Conservation (phyloP, 257 asterid species). For the Knoxia roxburghii region DNA sequence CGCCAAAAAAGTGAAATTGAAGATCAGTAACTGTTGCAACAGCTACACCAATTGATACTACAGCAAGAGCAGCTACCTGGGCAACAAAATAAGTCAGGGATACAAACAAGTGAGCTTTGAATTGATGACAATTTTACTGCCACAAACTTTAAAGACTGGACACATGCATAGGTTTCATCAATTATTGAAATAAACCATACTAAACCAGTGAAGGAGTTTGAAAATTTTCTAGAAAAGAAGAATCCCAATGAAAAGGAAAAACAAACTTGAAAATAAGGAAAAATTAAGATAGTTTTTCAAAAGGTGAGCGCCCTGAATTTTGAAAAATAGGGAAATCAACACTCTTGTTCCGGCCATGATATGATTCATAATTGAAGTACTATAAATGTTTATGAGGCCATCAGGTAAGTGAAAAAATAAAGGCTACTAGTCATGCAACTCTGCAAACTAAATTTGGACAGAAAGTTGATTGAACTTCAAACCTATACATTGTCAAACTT, state of each 20-base stretch:
- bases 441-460: not conserved
- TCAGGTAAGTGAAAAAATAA: no score
- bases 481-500: not conserved
- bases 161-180: not conserved
- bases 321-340: not conserved
- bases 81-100: constrained; percentile 17
- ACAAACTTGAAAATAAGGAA: not conserved
- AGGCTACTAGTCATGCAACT: not conserved
- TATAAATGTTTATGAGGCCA: not conserved
- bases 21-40: constrained; percentile 95
- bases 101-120: not conserved
- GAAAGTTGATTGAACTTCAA: not conserved
- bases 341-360: no score
- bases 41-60: constrained; percentile 81
- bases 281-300: not conserved
- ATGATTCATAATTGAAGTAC: not conserved
- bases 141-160: not conserved
- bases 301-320: not conserved
- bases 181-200: not conserved
- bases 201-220: not conserved
- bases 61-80: constrained; percentile 83
- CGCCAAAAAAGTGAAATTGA: constrained; percentile 91
- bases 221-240: not conserved
- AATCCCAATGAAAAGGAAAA: not conserved
- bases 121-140: not conserved